Evolutionary conservation across 352 stramenopile species (phyloP).

Genomic region (Globisporangium recalcitrans): DNA sequence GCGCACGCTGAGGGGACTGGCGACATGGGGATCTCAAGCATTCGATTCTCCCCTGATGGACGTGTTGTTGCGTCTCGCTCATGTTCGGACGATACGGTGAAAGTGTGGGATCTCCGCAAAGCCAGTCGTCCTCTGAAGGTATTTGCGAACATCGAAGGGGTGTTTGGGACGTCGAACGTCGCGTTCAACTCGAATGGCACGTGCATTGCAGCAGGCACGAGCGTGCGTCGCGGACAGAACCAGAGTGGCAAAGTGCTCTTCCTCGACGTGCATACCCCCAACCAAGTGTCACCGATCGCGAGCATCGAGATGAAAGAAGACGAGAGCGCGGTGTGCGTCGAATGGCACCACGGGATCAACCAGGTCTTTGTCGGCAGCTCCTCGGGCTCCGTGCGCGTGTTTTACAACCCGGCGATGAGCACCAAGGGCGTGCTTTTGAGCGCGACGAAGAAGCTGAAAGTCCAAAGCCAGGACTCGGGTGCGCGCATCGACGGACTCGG

Average conservation of each 20-base stretch:
- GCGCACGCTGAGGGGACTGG: constrained; percentile 67
- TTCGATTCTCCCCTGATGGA: constrained; percentile 71
- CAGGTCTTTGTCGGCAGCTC: constrained; percentile 78
- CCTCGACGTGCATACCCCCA: constrained; percentile 66
- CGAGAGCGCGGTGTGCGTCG: constrained; percentile 77
- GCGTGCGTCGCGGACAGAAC: constrained; percentile 59
- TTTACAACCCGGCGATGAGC: constrained; percentile 70
- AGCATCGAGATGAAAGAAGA: constrained; percentile 69
- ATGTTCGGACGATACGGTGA: constrained; percentile 72
- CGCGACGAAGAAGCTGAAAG: constrained; percentile 75
- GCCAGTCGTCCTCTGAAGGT: constrained; percentile 52
- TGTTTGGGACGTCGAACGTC: constrained; percentile 75
- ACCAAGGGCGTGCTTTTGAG: constrained; percentile 76
- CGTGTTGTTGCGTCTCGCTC: constrained; percentile 61
- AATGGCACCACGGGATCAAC: constrained; percentile 83
- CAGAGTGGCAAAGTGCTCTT: constrained; percentile 59
- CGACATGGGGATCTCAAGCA: constrained; percentile 63
- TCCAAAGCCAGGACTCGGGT: constrained; percentile 43
- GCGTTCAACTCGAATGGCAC: constrained; percentile 76
- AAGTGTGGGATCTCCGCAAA: constrained; percentile 80
- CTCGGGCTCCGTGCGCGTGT: constrained; percentile 50
- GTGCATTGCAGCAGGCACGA: constrained; percentile 60
- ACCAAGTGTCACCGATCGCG: constrained; percentile 41
- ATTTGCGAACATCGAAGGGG: constrained; percentile 51
- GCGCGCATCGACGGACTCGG: constrained; percentile 68